Conservation (phyloP, 495 filamentous ascomycete species). For the Tuber umbilicatum region DNA sequence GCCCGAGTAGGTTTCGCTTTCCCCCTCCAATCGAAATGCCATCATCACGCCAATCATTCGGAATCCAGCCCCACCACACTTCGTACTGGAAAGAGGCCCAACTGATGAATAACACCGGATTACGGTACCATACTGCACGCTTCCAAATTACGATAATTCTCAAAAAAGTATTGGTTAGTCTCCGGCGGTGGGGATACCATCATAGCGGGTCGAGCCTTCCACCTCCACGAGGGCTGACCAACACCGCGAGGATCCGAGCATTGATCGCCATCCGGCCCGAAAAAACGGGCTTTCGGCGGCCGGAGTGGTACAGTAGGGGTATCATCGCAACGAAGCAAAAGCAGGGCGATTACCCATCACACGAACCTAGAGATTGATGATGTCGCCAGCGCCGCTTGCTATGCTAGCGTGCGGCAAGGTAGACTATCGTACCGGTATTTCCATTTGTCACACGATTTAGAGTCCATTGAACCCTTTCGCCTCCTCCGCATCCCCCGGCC, state of each 20-base stretch:
- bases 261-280: slow-evolving; percentile 1
- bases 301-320: not conserved
- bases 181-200: no score
- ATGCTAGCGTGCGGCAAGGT: not conserved
- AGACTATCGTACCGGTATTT: not conserved
- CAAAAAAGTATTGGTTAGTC: not conserved
- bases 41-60: not conserved
- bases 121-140: not conserved
- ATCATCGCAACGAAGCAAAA: not conserved
- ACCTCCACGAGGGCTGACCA: not conserved
- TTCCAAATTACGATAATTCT: not conserved
- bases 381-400: not conserved
- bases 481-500: not conserved
- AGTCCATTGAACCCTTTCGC: not conserved
- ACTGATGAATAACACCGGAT: not conserved
- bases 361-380: not conserved
- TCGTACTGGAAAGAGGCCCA: not conserved
- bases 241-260: not conserved
- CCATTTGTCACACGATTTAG: not conserved
- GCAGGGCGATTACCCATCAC: not conserved
- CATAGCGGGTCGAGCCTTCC: not conserved
- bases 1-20: not conserved
- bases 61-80: not conserved
- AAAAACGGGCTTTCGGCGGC: not conserved
- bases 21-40: not conserved